Evolutionary conservation across 2,329 filamentous ascomycete genomes (phyloP), one percentile per base, ranked within the genome.

Genomic region (Cordyceps cateniannulata): DNA sequence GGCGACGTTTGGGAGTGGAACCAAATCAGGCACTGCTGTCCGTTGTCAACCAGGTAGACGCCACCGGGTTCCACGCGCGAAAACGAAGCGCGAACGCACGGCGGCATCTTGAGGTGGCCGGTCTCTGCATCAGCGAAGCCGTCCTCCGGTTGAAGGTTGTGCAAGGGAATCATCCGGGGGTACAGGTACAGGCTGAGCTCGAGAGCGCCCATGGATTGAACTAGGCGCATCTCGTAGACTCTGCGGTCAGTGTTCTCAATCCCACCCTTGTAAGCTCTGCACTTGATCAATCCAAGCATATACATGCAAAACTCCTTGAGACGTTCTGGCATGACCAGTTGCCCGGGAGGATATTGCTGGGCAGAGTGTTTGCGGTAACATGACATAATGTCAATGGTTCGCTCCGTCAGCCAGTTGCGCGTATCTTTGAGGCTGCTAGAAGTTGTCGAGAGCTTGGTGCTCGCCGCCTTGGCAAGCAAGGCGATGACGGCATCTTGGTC

Each of bases 271-370:
- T 98, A 92, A 3, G 93, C 93, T 62, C 95, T 86, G 61, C 86
- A 93, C 75, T 99, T 99, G 71, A 96, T 77, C 65, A 98, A 78
- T 52, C 90, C 88, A 10, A 99, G 86, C 76, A 96, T 90, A 74
- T 95, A 98, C 92, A 99, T 98, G 69, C 89, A 87, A 68, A 96
- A 93, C 72, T 99, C 95, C 72, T 98, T 98, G 32, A 99, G 83
- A 66, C 93, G 90, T 76, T 99, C 95, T 0, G 95, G 95, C 75
- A 99, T 86, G 32, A 99, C 92, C 32, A 99, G 84, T 74, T 99
- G 93, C 5, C 92, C 91, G 1, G 93, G 90, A 9, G 95, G 93
- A 69, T 96, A 91, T 61, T 90, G 90, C 2, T 85, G 79, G 5
- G 91, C 89, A 68, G 95, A 95, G 74, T 96, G 89, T 77, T 96